Percentiles rank a stretch among this genome's conserved stretches.
phyloP scores from a whole-genome alignment of 495 filamentous ascomycete genomes.

The Aspergillus sclerotiicarbonarius region DNA sequence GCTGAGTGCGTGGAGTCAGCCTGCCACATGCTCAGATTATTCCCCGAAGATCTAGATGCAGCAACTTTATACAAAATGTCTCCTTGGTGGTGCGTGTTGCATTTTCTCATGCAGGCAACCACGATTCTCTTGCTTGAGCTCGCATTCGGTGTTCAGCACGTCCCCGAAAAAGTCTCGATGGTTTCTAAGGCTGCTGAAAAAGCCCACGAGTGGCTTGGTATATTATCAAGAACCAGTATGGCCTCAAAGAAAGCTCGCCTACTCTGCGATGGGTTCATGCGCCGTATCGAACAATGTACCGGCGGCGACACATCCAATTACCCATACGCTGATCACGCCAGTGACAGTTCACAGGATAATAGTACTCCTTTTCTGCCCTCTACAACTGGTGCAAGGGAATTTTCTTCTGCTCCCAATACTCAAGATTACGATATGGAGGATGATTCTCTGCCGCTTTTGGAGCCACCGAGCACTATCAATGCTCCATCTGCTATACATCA shows the following conservation, averaged over 20 bases:
- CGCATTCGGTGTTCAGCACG: constrained; percentile 51
- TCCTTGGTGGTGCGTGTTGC: constrained; percentile 64
- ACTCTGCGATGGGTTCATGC: constrained; percentile 48
- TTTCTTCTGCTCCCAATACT: not conserved
- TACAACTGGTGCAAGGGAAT: not conserved
- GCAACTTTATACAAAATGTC: constrained; percentile 47
- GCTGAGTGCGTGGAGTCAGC: constrained; percentile 59
- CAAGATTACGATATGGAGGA: not conserved
- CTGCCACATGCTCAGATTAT: constrained; percentile 49
- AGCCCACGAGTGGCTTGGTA: constrained; percentile 51
- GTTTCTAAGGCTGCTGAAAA: constrained; percentile 55
- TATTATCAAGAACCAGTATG: constrained; percentile 45
- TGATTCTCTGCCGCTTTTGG: constrained; percentile 27
- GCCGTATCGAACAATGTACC: constrained; percentile 1
- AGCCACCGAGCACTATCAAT: constrained; percentile 12
- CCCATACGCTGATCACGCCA: not conserved
- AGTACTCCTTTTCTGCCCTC: constrained; percentile 25
- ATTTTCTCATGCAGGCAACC: constrained; percentile 61
- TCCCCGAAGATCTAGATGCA: constrained; percentile 45
- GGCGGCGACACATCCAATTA: not conserved
- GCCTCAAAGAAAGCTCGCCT: constrained; percentile 51
- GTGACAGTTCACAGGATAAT: constrained; percentile 4
- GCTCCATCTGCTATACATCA: not conserved
- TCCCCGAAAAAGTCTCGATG: constrained; percentile 49
- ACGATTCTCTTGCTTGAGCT: constrained; percentile 60